Conservation (phyloP, 1,139 yeast genomes). For the Magnusiomyces paraingens region DNA sequence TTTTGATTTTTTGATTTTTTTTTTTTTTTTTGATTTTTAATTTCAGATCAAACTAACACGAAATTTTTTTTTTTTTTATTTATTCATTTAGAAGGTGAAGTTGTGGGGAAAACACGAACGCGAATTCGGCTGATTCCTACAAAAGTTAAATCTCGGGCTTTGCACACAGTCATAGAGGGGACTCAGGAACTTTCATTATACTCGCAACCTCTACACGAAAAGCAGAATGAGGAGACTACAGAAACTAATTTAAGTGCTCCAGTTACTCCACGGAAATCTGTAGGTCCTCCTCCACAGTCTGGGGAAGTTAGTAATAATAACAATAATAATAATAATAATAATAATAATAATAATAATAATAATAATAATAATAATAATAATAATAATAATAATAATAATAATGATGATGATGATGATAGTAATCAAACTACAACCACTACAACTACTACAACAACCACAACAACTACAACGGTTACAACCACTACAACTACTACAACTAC, state of each 20-base stretch:
- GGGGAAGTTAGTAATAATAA: too few relatives aligned
- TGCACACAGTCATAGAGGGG: conserved; percentile 7
- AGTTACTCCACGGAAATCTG: background rate
- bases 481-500: too few relatives aligned
- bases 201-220: background rate
- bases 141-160: conserved; percentile 21
- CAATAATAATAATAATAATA: too few relatives aligned
- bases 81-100: conserved; percentile 21
- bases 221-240: background rate
- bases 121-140: conserved; percentile 23
- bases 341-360: too few relatives aligned
- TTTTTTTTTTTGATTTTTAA: background rate
- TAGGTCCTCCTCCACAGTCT: background rate
- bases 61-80: background rate
- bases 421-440: background rate
- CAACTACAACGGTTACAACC: too few relatives aligned
- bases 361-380: too few relatives aligned
- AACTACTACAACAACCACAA: background rate
- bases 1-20: background rate
- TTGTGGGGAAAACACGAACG: conserved; percentile 26
- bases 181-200: conserved; percentile 3
- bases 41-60: too few relatives aligned
- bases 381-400: too few relatives aligned
- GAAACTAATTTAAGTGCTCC: background rate
- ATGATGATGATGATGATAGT: conserved; percentile 6